Percentiles rank a stretch among this genome's conserved stretches.
Conservation (phyloP, 768 basidiomycete species). For the Psilocybe tampanensis region DNA sequence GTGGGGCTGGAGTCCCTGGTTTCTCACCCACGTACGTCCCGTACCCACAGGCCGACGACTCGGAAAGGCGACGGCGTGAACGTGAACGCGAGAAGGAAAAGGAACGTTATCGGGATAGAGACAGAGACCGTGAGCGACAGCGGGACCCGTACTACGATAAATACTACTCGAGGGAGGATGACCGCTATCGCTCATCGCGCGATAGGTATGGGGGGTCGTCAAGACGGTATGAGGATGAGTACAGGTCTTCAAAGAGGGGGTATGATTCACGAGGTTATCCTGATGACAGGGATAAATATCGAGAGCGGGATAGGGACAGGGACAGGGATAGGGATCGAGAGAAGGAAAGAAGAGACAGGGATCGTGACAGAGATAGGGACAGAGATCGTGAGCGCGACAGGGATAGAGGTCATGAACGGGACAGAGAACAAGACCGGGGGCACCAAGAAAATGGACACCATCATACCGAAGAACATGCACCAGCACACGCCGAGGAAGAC, state of each 20-base stretch:
- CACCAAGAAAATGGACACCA: slow-evolving; percentile 7
- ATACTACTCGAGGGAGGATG: slow-evolving; percentile 11
- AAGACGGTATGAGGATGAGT: slow-evolving; percentile 24
- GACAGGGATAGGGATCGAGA: slow-evolving; percentile 17
- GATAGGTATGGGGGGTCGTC: slow-evolving; percentile 21
- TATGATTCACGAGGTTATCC: slow-evolving; percentile 18
- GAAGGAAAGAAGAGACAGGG: slow-evolving; percentile 13
- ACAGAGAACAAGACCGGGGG: slow-evolving; percentile 15
- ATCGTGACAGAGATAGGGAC: slow-evolving; percentile 14
- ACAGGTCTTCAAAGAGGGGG: slow-evolving; percentile 16
- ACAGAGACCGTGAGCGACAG: slow-evolving; percentile 21
- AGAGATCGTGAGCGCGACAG: slow-evolving; percentile 17
- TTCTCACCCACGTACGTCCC: slow-evolving; percentile 20
- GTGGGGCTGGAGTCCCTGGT: slow-evolving; percentile 21
- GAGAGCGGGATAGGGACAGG: slow-evolving; percentile 17
- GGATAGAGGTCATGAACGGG: slow-evolving; percentile 18
- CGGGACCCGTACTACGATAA: slow-evolving; percentile 19
- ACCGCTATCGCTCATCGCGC: slow-evolving; percentile 15
- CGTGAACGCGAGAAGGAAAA: slow-evolving; percentile 16
- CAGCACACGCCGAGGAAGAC: slow-evolving; percentile 13
- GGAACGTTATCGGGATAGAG: slow-evolving; percentile 17
- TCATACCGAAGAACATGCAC: slow-evolving; percentile 13
- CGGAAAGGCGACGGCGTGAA: slow-evolving; percentile 11
- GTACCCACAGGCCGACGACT: slow-evolving; percentile 16
- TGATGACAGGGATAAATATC: slow-evolving; percentile 18